These are phyloP conservation scores for Boechera divaricarpa DNA, from an alignment of 345 rosid species.

Conservation along the genomic window DNA sequence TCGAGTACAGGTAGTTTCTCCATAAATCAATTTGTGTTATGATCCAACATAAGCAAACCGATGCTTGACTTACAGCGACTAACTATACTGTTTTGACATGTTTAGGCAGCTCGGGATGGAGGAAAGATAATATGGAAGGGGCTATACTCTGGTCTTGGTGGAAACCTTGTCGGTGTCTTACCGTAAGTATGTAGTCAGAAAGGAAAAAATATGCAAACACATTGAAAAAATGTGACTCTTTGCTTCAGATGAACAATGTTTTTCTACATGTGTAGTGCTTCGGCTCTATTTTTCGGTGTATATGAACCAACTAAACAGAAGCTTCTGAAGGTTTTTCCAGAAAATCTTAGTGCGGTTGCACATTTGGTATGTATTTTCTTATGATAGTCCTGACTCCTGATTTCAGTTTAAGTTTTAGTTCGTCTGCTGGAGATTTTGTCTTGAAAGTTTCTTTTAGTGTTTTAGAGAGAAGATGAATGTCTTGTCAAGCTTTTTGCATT, in stretches of 20 bases:
- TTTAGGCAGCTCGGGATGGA: constrained; percentile 70
- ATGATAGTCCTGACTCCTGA: not conserved
- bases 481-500: constrained; percentile 28
- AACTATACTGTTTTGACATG: constrained; percentile 13
- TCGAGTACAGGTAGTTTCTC: constrained; percentile 63
- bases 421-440: not conserved
- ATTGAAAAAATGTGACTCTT: not conserved
- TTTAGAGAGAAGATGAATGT: not conserved
- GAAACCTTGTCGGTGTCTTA: constrained; percentile 81
- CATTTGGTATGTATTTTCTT: constrained; percentile 56
- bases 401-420: not conserved
- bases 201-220: not conserved
- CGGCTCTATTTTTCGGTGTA: constrained; percentile 69
- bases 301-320: constrained; percentile 75
- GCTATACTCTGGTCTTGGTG: constrained; percentile 84
- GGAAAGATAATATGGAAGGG: constrained; percentile 71
- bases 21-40: not conserved
- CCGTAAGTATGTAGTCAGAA: constrained; percentile 63
- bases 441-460: not conserved
- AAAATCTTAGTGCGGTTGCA: constrained; percentile 64
- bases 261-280: constrained; percentile 56
- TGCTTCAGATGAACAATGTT: constrained; percentile 28
- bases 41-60: not conserved
- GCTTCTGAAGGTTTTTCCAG: constrained; percentile 57
- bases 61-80: not conserved